Conservation (phyloP, 805 yeast species). For the Candida adriatica region DNA sequence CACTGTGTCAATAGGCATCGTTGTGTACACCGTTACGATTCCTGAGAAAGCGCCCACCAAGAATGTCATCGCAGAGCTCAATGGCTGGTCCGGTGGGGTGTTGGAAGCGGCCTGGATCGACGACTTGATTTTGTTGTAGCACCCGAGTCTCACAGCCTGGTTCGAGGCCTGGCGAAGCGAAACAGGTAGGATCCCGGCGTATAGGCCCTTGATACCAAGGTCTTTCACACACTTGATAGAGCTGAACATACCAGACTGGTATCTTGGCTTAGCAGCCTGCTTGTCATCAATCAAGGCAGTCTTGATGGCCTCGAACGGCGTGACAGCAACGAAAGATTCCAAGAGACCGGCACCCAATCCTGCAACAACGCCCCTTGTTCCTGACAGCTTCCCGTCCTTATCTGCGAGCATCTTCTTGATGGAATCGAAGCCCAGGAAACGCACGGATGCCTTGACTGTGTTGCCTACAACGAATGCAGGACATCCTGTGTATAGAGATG, state of each 20-base stretch:
- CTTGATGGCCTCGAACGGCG: constrained; percentile 95
- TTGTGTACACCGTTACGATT: constrained; percentile 79
- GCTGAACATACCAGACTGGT: constrained; percentile 52
- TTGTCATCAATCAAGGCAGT: constrained; percentile 94
- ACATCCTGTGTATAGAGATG: constrained; percentile 86
- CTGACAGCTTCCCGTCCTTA: constrained; percentile 79
- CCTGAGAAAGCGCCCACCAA: constrained; percentile 89
- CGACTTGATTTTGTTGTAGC: constrained; percentile 83
- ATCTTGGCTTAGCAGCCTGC: constrained; percentile 68
- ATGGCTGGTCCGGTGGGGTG: constrained; percentile 62
- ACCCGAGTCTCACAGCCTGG: constrained; percentile 90
- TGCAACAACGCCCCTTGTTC: constrained; percentile 87
- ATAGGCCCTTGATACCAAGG: constrained; percentile 76
- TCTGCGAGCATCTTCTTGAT: constrained; percentile 75
- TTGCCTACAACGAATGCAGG: constrained; percentile 95
- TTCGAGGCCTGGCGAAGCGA: constrained; percentile 94
- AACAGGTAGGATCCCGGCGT: constrained; percentile 87
- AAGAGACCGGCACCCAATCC: constrained; percentile 97
- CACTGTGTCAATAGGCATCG: constrained; percentile 94
- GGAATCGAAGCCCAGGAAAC: constrained; percentile 88
- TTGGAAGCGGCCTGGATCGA: constrained; percentile 64
- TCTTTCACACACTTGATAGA: constrained; percentile 61
- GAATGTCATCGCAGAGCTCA: constrained; percentile 75
- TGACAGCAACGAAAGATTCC: constrained; percentile 88
- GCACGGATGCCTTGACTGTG: constrained; percentile 92